These are phyloP conservation scores for Phlebopus sp. DNA, from an alignment of 1,284 basidiomycete species.

Conservation along the genomic window DNA sequence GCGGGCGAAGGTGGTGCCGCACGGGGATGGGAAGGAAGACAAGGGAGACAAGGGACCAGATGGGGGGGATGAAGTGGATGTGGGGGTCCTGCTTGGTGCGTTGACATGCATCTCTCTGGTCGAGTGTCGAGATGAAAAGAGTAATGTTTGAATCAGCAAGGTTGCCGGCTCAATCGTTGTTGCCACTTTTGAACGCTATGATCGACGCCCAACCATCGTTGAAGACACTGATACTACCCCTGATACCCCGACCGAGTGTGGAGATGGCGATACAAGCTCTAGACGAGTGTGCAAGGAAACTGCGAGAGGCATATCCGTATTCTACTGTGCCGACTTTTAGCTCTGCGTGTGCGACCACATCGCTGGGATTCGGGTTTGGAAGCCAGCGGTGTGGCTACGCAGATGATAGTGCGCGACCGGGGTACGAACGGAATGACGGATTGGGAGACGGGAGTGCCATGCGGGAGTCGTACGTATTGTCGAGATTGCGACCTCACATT, in stretches of 20 bases:
- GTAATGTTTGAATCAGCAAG: constrained; percentile 47
- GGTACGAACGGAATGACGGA: constrained; percentile 20
- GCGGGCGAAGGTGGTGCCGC: constrained; percentile 50
- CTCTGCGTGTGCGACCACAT: constrained; percentile 33
- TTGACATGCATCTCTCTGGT: constrained; percentile 10
- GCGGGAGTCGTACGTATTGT: constrained; percentile 75
- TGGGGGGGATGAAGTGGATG: constrained; percentile 55
- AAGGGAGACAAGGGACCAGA: constrained; percentile 47
- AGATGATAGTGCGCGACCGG: constrained; percentile 12
- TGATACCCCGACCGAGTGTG: constrained; percentile 76
- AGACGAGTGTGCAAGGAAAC: constrained; percentile 61
- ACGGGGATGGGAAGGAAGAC: constrained; percentile 39
- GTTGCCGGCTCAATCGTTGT: constrained; percentile 66
- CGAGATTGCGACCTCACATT: constrained; percentile 70
- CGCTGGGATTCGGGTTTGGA: constrained; percentile 51
- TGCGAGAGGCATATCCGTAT: constrained; percentile 78
- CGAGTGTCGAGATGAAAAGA: constrained; percentile 11
- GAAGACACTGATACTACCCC: constrained; percentile 62
- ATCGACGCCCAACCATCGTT: constrained; percentile 62
- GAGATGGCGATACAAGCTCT: constrained; percentile 70
- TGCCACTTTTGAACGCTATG: constrained; percentile 67
- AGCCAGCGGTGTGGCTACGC: constrained; percentile 25
- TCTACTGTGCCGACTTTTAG: constrained; percentile 48
- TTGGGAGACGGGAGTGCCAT: constrained; percentile 45
- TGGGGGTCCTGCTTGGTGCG: constrained; percentile 76